Percentiles rank a stretch among this genome's conserved stretches.
phyloP scores from a whole-genome alignment of 2,329 filamentous ascomycete species.

The Ophiostoma perfectum region DNA sequence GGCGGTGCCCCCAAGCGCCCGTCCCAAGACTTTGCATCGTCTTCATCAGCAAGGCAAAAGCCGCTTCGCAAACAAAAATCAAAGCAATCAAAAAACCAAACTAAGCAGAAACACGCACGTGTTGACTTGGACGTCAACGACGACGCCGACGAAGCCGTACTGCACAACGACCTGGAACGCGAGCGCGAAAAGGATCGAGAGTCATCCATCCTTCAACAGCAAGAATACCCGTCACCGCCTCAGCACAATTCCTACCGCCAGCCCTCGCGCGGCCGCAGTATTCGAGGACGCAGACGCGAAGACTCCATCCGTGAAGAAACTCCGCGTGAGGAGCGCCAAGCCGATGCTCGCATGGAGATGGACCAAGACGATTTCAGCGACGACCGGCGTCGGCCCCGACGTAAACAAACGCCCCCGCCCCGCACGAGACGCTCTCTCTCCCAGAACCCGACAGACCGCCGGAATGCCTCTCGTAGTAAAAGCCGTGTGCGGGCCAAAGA shows the following conservation, averaged over 20 bases:
- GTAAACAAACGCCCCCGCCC: slow-evolving; percentile 20
- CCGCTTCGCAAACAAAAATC: background rate
- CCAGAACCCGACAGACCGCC: slow-evolving; percentile 26
- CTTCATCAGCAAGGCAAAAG: background rate
- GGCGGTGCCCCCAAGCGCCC: slow-evolving; percentile 15
- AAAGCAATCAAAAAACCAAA: slow-evolving; percentile 12
- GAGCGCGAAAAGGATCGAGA: slow-evolving; percentile 10
- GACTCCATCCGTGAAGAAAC: slow-evolving; percentile 20
- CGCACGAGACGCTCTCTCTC: slow-evolving; percentile 29
- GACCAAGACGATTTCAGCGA: slow-evolving; percentile 19
- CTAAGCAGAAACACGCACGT: background rate
- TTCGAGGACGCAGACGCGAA: slow-evolving; percentile 18
- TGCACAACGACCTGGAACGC: slow-evolving; percentile 5
- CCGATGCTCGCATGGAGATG: slow-evolving; percentile 19
- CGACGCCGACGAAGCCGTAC: background rate
- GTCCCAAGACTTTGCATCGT: slow-evolving; percentile 17
- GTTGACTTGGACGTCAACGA: background rate
- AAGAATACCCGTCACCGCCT: slow-evolving; percentile 1
- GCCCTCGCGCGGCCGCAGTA: slow-evolving; percentile 18
- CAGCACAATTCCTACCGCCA: slow-evolving; percentile 14
- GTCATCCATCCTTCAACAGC: background rate
- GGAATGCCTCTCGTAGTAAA: slow-evolving; percentile 22
- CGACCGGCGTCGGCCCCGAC: slow-evolving; percentile 18
- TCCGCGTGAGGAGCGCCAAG: slow-evolving; percentile 21
- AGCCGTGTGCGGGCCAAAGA: slow-evolving; percentile 20